Conservation (phyloP, 2,329 filamentous ascomycete species). For the Nigrospora sphaerica region DNA sequence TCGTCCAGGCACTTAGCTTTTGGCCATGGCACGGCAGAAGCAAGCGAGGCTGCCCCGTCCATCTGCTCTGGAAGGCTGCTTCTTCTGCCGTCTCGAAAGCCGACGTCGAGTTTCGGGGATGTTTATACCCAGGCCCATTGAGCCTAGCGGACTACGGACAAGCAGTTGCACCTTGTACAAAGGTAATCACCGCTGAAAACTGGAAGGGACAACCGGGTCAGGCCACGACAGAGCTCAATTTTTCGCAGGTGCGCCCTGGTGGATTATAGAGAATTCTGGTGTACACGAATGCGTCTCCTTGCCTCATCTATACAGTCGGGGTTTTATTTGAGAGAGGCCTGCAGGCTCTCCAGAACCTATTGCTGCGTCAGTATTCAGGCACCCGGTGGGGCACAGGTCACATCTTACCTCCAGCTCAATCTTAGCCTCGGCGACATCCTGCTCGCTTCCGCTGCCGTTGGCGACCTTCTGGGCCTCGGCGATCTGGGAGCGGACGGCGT, state of each 20-base stretch:
- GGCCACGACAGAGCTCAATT: constrained; percentile 15
- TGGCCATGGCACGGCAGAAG: no score
- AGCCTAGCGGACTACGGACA: no score
- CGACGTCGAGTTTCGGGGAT: no score
- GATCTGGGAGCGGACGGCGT: constrained; percentile 84
- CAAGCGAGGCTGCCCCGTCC: no score
- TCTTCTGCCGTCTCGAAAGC: no score
- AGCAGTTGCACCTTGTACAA: no score
- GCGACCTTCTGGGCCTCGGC: constrained; percentile 94
- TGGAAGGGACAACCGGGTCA: constrained; percentile 10
- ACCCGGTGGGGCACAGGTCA: background rate
- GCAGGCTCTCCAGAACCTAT: constrained; percentile 76
- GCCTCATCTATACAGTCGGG: constrained; percentile 38
- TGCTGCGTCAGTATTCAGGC: constrained; percentile 25
- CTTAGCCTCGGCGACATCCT: constrained; percentile 97
- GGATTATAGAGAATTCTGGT: constrained; percentile 26
- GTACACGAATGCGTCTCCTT: constrained; percentile 23
- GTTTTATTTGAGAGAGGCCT: constrained; percentile 70
- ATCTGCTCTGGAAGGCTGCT: no score
- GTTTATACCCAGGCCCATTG: no score
- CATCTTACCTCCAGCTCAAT: constrained; percentile 86
- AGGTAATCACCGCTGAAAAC: background rate
- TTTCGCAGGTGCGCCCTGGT: constrained; percentile 16
- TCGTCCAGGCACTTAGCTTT: no score
- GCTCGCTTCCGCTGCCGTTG: constrained; percentile 83